A percentile compares a stretch with the other conserved stretches of the same genome.
These are phyloP conservation scores for Fusarium kyushuense DNA, from an alignment of 2,329 filamentous ascomycete species.

Conservation along the genomic window DNA sequence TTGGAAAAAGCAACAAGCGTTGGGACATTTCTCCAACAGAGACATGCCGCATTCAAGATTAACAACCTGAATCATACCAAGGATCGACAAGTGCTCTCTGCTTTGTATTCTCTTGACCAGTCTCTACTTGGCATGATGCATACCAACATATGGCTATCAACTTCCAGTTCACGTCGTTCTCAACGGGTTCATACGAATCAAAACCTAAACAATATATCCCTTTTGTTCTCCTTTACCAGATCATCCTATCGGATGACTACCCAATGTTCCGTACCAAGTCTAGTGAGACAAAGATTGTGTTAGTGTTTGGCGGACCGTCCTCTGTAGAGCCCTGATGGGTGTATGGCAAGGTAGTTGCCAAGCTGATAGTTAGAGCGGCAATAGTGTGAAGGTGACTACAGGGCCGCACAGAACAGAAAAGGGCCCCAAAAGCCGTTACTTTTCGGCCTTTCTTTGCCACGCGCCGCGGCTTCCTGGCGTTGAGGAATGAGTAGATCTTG, in stretches of 20 bases:
- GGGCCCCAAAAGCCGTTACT: constrained; percentile 17
- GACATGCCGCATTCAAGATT: neutral
- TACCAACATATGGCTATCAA: constrained; percentile 23
- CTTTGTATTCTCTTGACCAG: constrained; percentile 1
- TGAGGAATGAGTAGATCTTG: constrained; percentile 39
- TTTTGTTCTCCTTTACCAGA: constrained; percentile 19
- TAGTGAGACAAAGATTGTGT: constrained; percentile 33
- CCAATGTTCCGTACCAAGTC: neutral
- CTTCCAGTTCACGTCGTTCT: constrained; percentile 10
- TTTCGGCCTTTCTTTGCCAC: constrained; percentile 38
- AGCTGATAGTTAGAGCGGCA: constrained; percentile 14
- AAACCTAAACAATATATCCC: constrained; percentile 7
- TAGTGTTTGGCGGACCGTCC: constrained; percentile 13
- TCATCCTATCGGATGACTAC: constrained; percentile 34
- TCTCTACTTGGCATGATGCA: constrained; percentile 27
- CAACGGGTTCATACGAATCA: constrained; percentile 9
- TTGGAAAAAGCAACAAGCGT: constrained; percentile 26
- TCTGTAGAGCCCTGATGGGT: constrained; percentile 11
- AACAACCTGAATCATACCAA: neutral
- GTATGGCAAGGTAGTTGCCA: constrained; percentile 10
- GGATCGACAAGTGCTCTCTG: constrained; percentile 2
- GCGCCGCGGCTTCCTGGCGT: constrained; percentile 23
- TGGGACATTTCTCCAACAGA: constrained; percentile 1
- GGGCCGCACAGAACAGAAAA: constrained; percentile 8
- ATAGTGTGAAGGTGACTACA: constrained; percentile 13